These are phyloP conservation scores for Naumovozyma baii DNA, from an alignment of 805 yeast species.

Conservation along the genomic window DNA sequence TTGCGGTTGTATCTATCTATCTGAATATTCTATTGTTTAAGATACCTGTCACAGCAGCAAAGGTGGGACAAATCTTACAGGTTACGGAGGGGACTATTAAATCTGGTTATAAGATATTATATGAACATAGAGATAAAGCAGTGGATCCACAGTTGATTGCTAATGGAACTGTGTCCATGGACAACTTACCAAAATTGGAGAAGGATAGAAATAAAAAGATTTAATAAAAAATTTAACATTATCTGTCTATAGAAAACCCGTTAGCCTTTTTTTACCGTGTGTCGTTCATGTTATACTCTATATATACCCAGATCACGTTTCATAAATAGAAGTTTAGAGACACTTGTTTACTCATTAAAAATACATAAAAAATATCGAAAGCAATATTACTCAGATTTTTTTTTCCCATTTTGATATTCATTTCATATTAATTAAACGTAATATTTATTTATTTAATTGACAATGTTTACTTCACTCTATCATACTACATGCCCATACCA, in stretches of 20 bases:
- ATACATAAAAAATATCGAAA: too few species aligned
- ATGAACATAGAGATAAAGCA: constrained; percentile 59
- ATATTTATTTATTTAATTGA: too few species aligned
- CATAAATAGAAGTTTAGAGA: too few species aligned
- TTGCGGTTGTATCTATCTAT: constrained; percentile 94
- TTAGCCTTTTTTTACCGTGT: neutral
- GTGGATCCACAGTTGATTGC: constrained; percentile 34
- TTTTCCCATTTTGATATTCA: neutral
- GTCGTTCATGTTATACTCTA: neutral
- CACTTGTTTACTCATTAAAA: too few species aligned
- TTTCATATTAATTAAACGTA: neutral
- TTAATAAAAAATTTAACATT: too few species aligned
- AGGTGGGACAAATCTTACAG: constrained; percentile 85
- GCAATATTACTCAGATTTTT: neutral
- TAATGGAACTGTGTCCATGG: constrained; percentile 24
- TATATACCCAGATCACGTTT: too few species aligned
- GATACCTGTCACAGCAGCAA: constrained; percentile 62
- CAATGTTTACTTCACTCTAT: neutral
- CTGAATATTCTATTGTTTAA: constrained; percentile 87
- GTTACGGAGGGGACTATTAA: constrained; percentile 97
- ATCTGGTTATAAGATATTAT: constrained; percentile 76
- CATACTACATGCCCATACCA: constrained; percentile 29
- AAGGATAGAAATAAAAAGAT: constrained; percentile 20
- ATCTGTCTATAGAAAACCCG: neutral
- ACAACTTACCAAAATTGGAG: constrained; percentile 26